Base-by-base conservation (phyloP, 192 early-diverging fungal genomes). In the Gryganskiella cystojenkinii region DNA sequence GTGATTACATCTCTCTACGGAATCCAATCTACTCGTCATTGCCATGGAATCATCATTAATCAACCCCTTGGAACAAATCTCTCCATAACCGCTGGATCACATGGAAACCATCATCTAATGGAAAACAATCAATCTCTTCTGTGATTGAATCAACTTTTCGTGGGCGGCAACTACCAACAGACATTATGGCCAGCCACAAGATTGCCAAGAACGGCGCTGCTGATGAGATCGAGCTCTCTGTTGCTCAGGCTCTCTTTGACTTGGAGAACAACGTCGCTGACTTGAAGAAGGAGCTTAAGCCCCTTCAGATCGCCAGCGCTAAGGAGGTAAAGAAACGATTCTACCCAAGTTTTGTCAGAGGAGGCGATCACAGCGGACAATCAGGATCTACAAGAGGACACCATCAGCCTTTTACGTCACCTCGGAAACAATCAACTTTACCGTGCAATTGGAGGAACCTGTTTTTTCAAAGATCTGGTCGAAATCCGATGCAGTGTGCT, bases 161-260 rank as follows among this genome's bases (percentile, higher is more conserved):
- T n/a, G n/a, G n/a, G n/a, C n/a, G n/a, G n/a, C n/a, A n/a, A n/a
- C n/a, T n/a, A n/a, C n/a, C n/a, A n/a, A 40, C 37, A 40, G 37
- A 67, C 66, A 78, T 57, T 64, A 78, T 78, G 74, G 74, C 74
- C 74, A 78, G 74, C 74, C 74, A 69, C 55, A 78, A 78, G 74
- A 78, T 78, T 69, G 74, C 74, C 74, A 78, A 78, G 74, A 78
- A 78, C 74, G 74, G 74, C 74, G 60, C 82, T 70, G 79, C 82
- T 58, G 83, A 88, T 80, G 95, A 96, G 85, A 91, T 96, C 79
- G 96, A 98, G 87, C 89, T 95, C 71, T 88, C 92, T 84, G 92
- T 99, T 84, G 98, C 96, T 83, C 94, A 96, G 83, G 92, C 96
- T 81, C 90, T 99, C 80, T 86, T 90, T 85, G 96, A 99, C 84